Conservation (phyloP, 352 stramenopile species). For the Phytopythium sindhum region DNA sequence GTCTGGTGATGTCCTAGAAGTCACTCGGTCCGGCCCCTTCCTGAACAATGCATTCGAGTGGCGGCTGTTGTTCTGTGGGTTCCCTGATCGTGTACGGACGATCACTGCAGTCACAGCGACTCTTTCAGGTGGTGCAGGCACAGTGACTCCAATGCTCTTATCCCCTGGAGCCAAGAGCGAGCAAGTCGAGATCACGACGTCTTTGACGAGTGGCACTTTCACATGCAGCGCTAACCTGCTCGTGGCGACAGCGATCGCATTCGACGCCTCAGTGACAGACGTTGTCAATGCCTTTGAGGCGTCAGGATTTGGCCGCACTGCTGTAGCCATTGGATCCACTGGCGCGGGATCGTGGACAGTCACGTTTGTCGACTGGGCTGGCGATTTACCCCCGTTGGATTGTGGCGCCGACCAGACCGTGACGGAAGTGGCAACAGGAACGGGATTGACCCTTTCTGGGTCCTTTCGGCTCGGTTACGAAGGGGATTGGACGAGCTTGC, state of each 20-base stretch:
- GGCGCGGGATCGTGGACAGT: conserved; percentile 33
- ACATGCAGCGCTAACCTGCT: conserved; percentile 12
- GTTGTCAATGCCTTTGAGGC: conserved; percentile 24
- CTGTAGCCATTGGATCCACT: conserved; percentile 13
- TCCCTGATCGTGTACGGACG: conserved; percentile 23
- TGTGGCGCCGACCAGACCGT: conserved; percentile 45
- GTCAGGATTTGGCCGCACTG: conserved; percentile 20
- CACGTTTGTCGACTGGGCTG: conserved; percentile 41
- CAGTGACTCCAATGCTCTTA: conserved; percentile 13
- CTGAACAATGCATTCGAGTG: conserved; percentile 49
- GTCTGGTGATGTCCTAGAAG: conserved; percentile 8
- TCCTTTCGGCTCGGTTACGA: conserved; percentile 29
- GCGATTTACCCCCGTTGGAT: conserved; percentile 26
- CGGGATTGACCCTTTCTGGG: conserved; percentile 25
- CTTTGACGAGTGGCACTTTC: conserved; percentile 38
- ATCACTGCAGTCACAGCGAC: conserved; percentile 14
- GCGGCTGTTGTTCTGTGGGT: conserved; percentile 31
- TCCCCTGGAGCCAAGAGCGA: conserved; percentile 35
- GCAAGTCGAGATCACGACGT: conserved; percentile 34
- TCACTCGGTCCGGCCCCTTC: conserved; percentile 28
- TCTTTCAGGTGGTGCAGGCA: conserved; percentile 26
- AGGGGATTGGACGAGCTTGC: conserved; percentile 19
- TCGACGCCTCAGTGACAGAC: conserved; percentile 19
- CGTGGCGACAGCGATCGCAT: conserved; percentile 17
- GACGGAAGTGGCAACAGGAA: conserved; percentile 26